Percentiles rank a stretch among this genome's conserved stretches.
These are phyloP conservation scores for Pseudogymnoascus sp. DNA, from an alignment of 2,329 filamentous ascomycete genomes.

Conservation along the genomic window DNA sequence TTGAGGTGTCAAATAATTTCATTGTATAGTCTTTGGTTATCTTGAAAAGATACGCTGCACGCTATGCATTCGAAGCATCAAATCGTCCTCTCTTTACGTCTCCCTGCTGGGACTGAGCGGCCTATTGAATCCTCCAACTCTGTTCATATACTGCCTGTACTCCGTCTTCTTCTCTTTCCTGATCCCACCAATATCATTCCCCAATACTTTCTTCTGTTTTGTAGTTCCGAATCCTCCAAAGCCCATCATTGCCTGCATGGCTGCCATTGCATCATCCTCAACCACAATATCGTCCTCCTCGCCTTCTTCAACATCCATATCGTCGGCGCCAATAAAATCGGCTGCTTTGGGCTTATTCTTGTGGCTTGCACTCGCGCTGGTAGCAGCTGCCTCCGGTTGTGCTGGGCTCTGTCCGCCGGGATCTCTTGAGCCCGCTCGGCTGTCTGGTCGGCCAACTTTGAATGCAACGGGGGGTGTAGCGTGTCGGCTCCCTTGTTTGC, in stretches of 20 bases:
- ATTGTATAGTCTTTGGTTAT: not conserved
- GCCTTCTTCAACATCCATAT: conserved; percentile 28
- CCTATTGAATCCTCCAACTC: conserved; percentile 73
- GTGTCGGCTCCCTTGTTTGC: conserved; percentile 18
- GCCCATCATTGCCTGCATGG: conserved; percentile 83
- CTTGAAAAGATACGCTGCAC: not conserved
- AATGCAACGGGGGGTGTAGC: conserved; percentile 28
- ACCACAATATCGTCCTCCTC: conserved; percentile 46
- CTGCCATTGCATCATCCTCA: conserved; percentile 61
- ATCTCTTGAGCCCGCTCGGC: conserved; percentile 12
- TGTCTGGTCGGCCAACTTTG: conserved; percentile 19
- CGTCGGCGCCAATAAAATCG: conserved; percentile 13
- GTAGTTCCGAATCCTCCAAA: conserved; percentile 81
- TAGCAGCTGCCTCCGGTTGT: conserved; percentile 12
- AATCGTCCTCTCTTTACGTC: not conserved
- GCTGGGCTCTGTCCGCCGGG: not conserved
- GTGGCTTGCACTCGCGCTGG: conserved; percentile 7
- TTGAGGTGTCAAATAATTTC: not conserved
- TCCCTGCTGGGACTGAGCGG: conserved; percentile 55
- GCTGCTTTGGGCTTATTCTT: conserved; percentile 12
- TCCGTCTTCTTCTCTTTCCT: conserved; percentile 90
- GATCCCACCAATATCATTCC: conserved; percentile 77
- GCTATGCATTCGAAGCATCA: not conserved
- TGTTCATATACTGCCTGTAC: conserved; percentile 96
- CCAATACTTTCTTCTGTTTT: conserved; percentile 80